These are phyloP conservation scores for Candida bentonensis DNA, from an alignment of 805 yeast species.

Conservation along the genomic window DNA sequence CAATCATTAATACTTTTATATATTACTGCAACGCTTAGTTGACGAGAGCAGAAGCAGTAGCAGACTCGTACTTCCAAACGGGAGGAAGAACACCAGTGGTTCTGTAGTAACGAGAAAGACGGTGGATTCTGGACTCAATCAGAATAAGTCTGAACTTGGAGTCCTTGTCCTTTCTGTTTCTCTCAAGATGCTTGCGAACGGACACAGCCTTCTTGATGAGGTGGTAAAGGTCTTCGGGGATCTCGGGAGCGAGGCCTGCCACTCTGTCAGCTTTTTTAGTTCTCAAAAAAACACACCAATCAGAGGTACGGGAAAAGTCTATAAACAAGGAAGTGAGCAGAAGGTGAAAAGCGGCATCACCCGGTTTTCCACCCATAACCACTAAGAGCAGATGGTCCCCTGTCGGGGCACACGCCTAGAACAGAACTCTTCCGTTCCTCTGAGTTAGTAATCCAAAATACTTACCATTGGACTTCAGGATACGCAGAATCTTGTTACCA, in stretches of 20 bases:
- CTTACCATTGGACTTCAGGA: slow-evolving; percentile 92
- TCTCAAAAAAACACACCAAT: slow-evolving; percentile 10
- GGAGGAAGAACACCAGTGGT: slow-evolving; percentile 98
- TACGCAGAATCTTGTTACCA: slow-evolving; percentile 98
- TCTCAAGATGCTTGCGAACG: slow-evolving; percentile 99
- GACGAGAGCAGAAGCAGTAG: slow-evolving; percentile 99
- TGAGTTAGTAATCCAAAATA: too few species aligned
- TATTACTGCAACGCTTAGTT: slow-evolving; percentile 47
- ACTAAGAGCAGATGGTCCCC: too few species aligned
- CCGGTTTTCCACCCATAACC: too few species aligned
- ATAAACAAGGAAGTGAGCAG: too few species aligned
- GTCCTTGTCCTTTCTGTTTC: slow-evolving; percentile 99
- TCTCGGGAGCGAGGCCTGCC: slow-evolving; percentile 84
- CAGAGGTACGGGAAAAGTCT: slow-evolving; percentile 17
- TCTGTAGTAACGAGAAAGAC: slow-evolving; percentile 99
- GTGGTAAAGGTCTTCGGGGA: slow-evolving; percentile 99
- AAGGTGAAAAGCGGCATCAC: too few species aligned
- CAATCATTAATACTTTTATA: slow-evolving; percentile 4
- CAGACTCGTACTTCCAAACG: slow-evolving; percentile 99
- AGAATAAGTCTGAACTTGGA: slow-evolving; percentile 99
- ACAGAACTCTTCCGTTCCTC: too few species aligned
- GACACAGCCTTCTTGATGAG: slow-evolving; percentile 99
- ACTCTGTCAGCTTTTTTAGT: slow-evolving; percentile 19
- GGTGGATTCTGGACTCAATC: slow-evolving; percentile 99
- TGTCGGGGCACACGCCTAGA: too few species aligned